Conservation (phyloP, 2,329 filamentous ascomycete species). For the Plenodomus lindquistii region DNA sequence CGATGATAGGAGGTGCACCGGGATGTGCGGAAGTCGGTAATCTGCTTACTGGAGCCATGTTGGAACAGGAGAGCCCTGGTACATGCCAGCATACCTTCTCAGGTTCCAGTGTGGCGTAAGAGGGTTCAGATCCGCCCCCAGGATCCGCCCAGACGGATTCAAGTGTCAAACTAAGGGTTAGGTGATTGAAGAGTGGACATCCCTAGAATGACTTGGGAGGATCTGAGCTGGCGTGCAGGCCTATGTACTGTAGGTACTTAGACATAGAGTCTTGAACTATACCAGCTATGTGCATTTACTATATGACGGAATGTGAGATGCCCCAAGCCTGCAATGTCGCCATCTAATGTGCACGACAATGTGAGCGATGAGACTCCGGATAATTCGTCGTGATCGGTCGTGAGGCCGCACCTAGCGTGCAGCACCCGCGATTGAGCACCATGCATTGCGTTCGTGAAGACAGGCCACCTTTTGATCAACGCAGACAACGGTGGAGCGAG, state of each 20-base stretch:
- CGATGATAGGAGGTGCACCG: constrained; percentile 21
- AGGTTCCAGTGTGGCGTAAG: constrained; percentile 21
- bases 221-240: background rate
- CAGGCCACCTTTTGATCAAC: constrained; percentile 15
- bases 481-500: constrained; percentile 17
- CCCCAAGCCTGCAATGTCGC: constrained; percentile 18
- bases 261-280: background rate
- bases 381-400: constrained; percentile 2
- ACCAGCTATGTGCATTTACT: background rate
- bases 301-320: constrained; percentile 25
- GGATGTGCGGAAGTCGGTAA: constrained; percentile 20
- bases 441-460: background rate
- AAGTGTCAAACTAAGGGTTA: constrained; percentile 11
- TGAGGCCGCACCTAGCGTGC: background rate
- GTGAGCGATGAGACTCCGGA: constrained; percentile 18
- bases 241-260: too few species aligned
- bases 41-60: constrained; percentile 22
- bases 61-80: constrained; percentile 25
- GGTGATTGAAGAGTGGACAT: constrained; percentile 19
- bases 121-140: constrained; percentile 8
- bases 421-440: background rate
- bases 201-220: background rate
- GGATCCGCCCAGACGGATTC: constrained; percentile 21
- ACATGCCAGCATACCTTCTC: constrained; percentile 12
- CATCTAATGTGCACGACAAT: constrained; percentile 20